These are phyloP conservation scores for Echinosophora koreensis DNA, from an alignment of 306 rosid species.

Conservation along the genomic window DNA sequence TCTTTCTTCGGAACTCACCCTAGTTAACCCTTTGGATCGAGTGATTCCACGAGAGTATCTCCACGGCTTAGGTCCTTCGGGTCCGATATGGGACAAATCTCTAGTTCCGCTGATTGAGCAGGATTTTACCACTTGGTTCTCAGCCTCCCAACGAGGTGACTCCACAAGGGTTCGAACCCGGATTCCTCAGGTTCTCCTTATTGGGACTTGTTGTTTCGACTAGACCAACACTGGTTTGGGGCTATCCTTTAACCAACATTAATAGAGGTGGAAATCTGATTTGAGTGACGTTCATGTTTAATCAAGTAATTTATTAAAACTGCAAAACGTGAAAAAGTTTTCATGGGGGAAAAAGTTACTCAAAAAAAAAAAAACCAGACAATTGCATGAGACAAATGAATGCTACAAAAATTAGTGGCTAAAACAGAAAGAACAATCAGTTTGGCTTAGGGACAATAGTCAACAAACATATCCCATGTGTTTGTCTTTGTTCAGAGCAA, in stretches of 20 bases:
- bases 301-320: constrained; percentile 16
- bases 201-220: too few relatives aligned
- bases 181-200: too few relatives aligned
- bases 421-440: neutral
- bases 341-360: neutral
- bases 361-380: neutral
- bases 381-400: neutral
- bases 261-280: neutral
- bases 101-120: too few relatives aligned
- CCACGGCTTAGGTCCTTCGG: too few relatives aligned
- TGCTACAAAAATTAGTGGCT: neutral
- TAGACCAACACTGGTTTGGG: too few relatives aligned
- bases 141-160: too few relatives aligned
- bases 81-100: too few relatives aligned
- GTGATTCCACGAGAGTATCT: too few relatives aligned
- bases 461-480: constrained; percentile 2
- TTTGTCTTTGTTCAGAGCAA: constrained; percentile 10
- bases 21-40: too few relatives aligned
- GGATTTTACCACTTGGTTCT: too few relatives aligned
- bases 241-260: neutral
- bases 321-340: neutral
- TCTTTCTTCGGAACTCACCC: too few relatives aligned
- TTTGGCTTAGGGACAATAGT: constrained; percentile 14
- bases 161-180: too few relatives aligned
- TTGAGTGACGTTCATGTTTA: neutral